Evolutionary conservation across 306 rosid genomes (phyloP).

Genomic region (Heteromeles arbutifolia): DNA sequence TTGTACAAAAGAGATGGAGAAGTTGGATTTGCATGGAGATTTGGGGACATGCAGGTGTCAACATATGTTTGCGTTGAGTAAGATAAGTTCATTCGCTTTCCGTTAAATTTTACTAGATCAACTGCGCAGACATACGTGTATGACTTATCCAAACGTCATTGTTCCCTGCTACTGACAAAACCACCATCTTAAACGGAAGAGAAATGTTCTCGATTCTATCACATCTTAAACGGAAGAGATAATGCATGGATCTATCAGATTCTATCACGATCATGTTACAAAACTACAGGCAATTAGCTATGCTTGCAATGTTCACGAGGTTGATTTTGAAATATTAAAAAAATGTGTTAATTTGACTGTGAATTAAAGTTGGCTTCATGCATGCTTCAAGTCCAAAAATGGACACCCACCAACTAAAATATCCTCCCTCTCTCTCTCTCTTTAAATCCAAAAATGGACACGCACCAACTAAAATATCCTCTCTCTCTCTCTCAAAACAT

Average conservation of each 20-base stretch:
- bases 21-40: neutral
- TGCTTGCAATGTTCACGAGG: neutral
- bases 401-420: neutral
- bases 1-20: neutral
- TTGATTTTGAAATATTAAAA: neutral
- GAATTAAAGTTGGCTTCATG: neutral
- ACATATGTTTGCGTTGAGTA: neutral
- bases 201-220: too few species aligned
- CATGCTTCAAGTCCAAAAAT: neutral
- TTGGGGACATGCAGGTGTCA: neutral
- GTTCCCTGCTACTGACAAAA: neutral
- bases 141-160: neutral
- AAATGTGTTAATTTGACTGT: neutral
- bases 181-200: neutral
- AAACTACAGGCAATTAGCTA: neutral
- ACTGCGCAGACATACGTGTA: neutral
- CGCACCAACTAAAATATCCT: neutral
- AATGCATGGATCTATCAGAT: neutral
- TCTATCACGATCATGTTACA: neutral
- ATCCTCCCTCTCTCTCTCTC: neutral
- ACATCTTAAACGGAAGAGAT: neutral
- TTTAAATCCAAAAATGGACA: conserved; percentile 5
- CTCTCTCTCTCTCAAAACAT: too few species aligned
- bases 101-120: neutral
- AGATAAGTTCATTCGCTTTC: neutral